Evolutionary conservation across 2,329 filamentous ascomycete genomes (phyloP).

Genomic region (Penicillium capsulatum): DNA sequence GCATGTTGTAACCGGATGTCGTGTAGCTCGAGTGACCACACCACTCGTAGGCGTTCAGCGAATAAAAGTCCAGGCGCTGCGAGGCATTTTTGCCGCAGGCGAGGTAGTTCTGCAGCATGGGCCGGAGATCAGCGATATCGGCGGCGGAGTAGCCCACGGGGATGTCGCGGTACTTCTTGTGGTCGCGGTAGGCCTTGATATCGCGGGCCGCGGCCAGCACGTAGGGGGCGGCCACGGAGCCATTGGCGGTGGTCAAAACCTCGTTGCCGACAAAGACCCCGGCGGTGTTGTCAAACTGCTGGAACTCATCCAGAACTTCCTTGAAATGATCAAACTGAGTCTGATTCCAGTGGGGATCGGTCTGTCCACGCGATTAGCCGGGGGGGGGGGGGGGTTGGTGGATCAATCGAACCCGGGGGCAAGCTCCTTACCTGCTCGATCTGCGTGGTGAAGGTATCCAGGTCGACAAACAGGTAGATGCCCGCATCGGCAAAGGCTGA

Average conservation of each 20-base stretch:
- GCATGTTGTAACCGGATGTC: slow-evolving; percentile 63
- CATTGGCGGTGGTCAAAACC: slow-evolving; percentile 54
- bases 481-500: slow-evolving; percentile 70
- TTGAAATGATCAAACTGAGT: slow-evolving; percentile 65
- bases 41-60: slow-evolving; percentile 82
- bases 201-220: slow-evolving; percentile 78
- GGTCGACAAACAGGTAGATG: slow-evolving; percentile 79
- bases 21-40: slow-evolving; percentile 57
- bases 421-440: slow-evolving; percentile 37
- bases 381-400: no score
- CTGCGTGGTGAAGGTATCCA: slow-evolving; percentile 54
- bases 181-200: slow-evolving; percentile 73
- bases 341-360: slow-evolving; percentile 65
- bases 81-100: slow-evolving; percentile 66
- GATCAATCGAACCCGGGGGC: background rate
- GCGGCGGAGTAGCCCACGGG: slow-evolving; percentile 84
- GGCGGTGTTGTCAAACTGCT: slow-evolving; percentile 71
- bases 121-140: slow-evolving; percentile 67
- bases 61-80: slow-evolving; percentile 76
- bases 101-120: slow-evolving; percentile 68
- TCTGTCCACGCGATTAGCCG: slow-evolving; percentile 37
- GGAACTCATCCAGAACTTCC: slow-evolving; percentile 72
- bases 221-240: slow-evolving; percentile 67
- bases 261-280: slow-evolving; percentile 89
- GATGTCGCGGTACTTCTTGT: slow-evolving; percentile 72